Evolutionary conservation across 768 basidiomycete species (phyloP), one percentile per base, ranked within the genome.

Genomic region (Sporobolomyces roseus): DNA sequence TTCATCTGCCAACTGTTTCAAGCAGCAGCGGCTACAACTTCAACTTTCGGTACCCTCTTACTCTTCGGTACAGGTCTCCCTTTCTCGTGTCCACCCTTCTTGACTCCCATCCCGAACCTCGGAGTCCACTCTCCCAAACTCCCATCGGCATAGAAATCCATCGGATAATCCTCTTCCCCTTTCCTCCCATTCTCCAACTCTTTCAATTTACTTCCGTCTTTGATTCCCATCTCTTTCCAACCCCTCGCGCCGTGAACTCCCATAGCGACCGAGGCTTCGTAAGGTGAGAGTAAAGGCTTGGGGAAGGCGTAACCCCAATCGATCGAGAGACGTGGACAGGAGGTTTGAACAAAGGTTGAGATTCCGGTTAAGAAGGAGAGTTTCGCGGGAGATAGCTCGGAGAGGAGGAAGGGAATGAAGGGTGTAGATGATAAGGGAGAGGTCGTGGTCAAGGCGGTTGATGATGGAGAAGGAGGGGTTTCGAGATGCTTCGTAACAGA

Each of bases 241-340:
- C 67, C 71, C 33, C 65, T 49, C 21, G 68, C 71, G 25, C 65
- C 58, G 9, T 83, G 79, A 58, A 83, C 82, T 1, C 89, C 90
- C 2, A 96, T 82, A 16, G 87, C 92, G 2, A 98, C 89, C 7
- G 87, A 85, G 0, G 90, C 88, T 79, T 98, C 96, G 77, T 97
- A 99, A 1, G 94, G 93, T 74, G 87, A 93, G 41, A 99, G 80
- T 55, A 98, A 81, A 3, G 96, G 96, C 27, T 84, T 82, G 61
- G 87, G 82, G 80, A 99, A 99, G 1, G 94, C 96, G 76, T 93
- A 93, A 5, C 96, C 96, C 96, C 96, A 99, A 77, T 99, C 96
- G 65, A 98, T 98, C 23, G 91, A 93, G 61, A 99, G 81, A 30
- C 96, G 86, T 4, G 96, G 96, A 78, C 96, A 98, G 0, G 93